Evolutionary conservation across 2,329 filamentous ascomycete species (phyloP).

Genomic region (Metarhizium album): DNA sequence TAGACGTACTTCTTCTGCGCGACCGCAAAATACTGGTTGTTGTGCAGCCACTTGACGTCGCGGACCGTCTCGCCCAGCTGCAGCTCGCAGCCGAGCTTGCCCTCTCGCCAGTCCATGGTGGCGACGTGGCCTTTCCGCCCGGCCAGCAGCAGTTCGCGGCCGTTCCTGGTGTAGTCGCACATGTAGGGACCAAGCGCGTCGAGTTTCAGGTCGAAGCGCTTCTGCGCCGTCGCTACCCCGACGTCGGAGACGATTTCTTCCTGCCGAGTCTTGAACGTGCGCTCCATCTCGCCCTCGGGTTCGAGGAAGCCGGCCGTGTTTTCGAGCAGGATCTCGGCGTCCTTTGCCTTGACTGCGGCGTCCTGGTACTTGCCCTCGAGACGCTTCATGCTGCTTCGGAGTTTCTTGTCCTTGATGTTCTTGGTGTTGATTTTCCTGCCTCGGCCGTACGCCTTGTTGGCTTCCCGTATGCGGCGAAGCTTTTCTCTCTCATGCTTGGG

Average conservation of each 20-base stretch:
- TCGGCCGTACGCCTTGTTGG: slow-evolving; percentile 72
- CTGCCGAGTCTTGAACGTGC: slow-evolving; percentile 87
- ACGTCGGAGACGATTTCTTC: slow-evolving; percentile 70
- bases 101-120: slow-evolving; percentile 91
- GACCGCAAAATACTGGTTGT: slow-evolving; percentile 88
- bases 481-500: slow-evolving; percentile 40
- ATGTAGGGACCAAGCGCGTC: slow-evolving; percentile 76
- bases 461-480: slow-evolving; percentile 44
- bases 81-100: slow-evolving; percentile 82
- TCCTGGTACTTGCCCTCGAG: slow-evolving; percentile 77
- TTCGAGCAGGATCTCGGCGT: slow-evolving; percentile 89
- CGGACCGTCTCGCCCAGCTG: slow-evolving; percentile 85
- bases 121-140: slow-evolving; percentile 91
- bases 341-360: slow-evolving; percentile 75
- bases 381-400: slow-evolving; percentile 66
- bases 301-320: slow-evolving; percentile 79
- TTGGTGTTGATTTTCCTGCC: slow-evolving; percentile 65
- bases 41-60: slow-evolving; percentile 86
- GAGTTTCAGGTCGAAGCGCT: slow-evolving; percentile 82
- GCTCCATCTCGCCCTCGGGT: slow-evolving; percentile 76
- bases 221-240: slow-evolving; percentile 76
- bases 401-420: slow-evolving; percentile 76
- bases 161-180: slow-evolving; percentile 83
- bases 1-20: slow-evolving; percentile 96
- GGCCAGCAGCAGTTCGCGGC: slow-evolving; percentile 71